A percentile compares a stretch with the other conserved stretches of the same genome.
Conservation (phyloP, 192 early-diverging fungal genomes). For the Coemansia sp. region DNA sequence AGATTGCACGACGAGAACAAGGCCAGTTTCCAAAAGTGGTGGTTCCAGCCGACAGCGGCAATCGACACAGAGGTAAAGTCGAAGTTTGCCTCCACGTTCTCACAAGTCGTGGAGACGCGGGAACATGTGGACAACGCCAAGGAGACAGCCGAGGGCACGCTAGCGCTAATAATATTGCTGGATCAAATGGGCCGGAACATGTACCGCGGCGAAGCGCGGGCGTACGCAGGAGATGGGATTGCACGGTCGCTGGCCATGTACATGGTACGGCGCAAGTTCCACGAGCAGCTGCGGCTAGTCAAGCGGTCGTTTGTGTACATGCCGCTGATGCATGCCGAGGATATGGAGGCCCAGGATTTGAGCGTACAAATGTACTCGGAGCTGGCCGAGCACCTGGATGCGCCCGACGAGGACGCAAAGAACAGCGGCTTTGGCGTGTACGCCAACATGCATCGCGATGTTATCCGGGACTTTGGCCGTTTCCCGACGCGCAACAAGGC, state of each 20-base stretch:
- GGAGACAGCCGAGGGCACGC: constrained; percentile 44
- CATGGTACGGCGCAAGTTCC: constrained; percentile 52
- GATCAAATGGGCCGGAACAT: constrained; percentile 70
- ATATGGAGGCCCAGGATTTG: constrained; percentile 58
- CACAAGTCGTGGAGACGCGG: constrained; percentile 17
- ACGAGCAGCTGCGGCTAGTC: constrained; percentile 54
- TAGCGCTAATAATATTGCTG: constrained; percentile 56
- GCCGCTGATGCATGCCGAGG: constrained; percentile 67
- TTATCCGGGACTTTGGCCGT: constrained; percentile 62
- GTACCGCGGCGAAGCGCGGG: constrained; percentile 57
- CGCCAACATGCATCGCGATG: constrained; percentile 51
- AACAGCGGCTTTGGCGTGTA: constrained; percentile 42
- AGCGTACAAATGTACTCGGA: constrained; percentile 55
- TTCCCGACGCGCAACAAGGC: constrained; percentile 62
- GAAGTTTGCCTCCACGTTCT: constrained; percentile 20
- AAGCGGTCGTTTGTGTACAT: constrained; percentile 58
- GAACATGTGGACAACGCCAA: constrained; percentile 40
- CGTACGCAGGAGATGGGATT: constrained; percentile 57
- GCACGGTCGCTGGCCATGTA: constrained; percentile 57
- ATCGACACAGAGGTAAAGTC: constrained; percentile 42
- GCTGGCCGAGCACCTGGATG: constrained; percentile 42
- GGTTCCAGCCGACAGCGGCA: constrained; percentile 39
- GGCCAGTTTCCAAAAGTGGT: constrained; percentile 52
- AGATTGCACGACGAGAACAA: constrained; percentile 35
- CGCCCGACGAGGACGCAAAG: constrained; percentile 34